A percentile compares a stretch with the other conserved stretches of the same genome.
phyloP scores from a whole-genome alignment of 2,329 filamentous ascomycete genomes.

The Ophiocordyceps australis region DNA sequence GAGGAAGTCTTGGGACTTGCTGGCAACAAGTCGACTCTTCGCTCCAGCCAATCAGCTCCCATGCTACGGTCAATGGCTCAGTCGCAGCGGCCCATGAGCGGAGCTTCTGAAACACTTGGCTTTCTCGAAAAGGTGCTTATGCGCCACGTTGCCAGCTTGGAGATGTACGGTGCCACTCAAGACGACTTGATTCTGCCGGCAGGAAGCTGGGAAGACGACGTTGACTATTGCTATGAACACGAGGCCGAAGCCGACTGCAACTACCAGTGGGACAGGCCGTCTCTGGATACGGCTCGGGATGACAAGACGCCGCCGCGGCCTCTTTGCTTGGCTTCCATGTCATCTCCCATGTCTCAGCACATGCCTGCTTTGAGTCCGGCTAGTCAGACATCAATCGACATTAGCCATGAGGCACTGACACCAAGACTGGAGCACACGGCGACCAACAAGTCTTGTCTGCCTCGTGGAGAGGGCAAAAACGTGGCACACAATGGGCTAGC shows the following conservation, averaged over 20 bases:
- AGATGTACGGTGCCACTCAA: too few species aligned
- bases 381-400: slow-evolving; percentile 23
- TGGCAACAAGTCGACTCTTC: slow-evolving; percentile 31
- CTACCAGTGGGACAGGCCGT: slow-evolving; percentile 45
- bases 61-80: slow-evolving; percentile 26
- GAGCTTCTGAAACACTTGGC: slow-evolving; percentile 33
- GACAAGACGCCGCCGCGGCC: slow-evolving; percentile 6
- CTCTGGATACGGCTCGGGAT: slow-evolving; percentile 21
- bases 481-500: slow-evolving; percentile 18
- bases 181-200: too few species aligned
- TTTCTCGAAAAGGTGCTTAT: slow-evolving; percentile 20
- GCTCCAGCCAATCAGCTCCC: slow-evolving; percentile 36
- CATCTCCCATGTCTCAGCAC: slow-evolving; percentile 15
- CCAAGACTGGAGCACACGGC: slow-evolving; percentile 17
- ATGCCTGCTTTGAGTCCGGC: slow-evolving; percentile 29
- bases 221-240: slow-evolving; percentile 54
- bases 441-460: slow-evolving; percentile 33
- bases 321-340: slow-evolving; percentile 8
- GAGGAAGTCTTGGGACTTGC: slow-evolving; percentile 33
- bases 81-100: slow-evolving; percentile 23
- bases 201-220: slow-evolving; percentile 49
- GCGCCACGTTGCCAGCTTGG: too few species aligned
- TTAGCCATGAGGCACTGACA: slow-evolving; percentile 24
- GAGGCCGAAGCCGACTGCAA: slow-evolving; percentile 49
- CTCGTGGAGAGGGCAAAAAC: slow-evolving; percentile 18